A percentile compares a stretch with the other conserved stretches of the same genome.
phyloP scores from a whole-genome alignment of 2,329 filamentous ascomycete species.

The Apiospora arundinis region DNA sequence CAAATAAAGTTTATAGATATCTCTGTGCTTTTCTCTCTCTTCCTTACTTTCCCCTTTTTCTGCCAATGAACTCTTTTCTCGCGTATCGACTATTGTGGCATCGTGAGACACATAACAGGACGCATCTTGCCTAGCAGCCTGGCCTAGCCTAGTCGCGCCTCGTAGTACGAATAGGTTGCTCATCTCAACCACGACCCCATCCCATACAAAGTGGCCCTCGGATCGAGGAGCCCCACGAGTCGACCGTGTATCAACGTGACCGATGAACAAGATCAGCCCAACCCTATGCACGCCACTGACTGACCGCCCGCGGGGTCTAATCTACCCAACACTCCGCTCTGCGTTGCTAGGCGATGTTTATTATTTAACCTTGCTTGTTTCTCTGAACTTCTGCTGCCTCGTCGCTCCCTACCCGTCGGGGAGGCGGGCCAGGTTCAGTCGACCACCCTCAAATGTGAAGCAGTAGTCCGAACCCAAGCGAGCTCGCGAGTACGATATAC shows the following conservation, averaged over 20 bases:
- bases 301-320: background rate
- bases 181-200: background rate
- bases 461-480: background rate
- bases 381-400: background rate
- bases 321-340: background rate
- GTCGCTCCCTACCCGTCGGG: background rate
- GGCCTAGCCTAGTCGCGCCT: too few relatives aligned
- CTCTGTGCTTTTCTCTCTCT: background rate
- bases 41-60: background rate
- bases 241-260: conserved; percentile 15
- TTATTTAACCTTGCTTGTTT: background rate
- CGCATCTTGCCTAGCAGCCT: too few relatives aligned
- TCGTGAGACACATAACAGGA: background rate
- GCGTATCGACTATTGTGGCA: background rate
- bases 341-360: conserved; percentile 5
- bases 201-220: background rate
- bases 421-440: background rate
- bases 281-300: conserved; percentile 17
- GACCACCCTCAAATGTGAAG: background rate
- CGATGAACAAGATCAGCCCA: conserved; percentile 3
- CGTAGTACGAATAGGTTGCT: background rate
- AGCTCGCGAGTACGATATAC: conserved; percentile 11
- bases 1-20: background rate
- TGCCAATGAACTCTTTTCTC: background rate
- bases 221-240: conserved; percentile 10